Conservation (phyloP, 192 early-diverging fungal genomes). For the Coemansia asiatica region DNA sequence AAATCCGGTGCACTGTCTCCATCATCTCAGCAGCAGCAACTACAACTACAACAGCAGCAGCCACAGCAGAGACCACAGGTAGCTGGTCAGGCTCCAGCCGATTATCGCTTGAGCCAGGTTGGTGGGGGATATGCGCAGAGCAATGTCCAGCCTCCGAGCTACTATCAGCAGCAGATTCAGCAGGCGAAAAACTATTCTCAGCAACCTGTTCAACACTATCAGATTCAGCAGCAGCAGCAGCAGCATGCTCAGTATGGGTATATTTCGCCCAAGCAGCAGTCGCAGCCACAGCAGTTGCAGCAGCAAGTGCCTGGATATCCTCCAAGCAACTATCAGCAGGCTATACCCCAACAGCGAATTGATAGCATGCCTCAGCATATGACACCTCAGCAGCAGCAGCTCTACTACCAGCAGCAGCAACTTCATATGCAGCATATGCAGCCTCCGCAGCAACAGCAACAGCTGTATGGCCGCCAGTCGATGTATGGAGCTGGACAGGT, state of each 20-base stretch:
- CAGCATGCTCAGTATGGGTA: conserved; percentile 8
- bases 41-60: conserved; percentile 23
- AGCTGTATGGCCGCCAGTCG: conserved; percentile 27
- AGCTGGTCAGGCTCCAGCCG: conserved; percentile 6
- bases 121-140: conserved; percentile 49
- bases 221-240: conserved; percentile 25
- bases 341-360: conserved; percentile 18
- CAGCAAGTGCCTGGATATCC: conserved; percentile 4
- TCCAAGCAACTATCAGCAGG: conserved; percentile 18
- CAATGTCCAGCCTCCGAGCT: conserved; percentile 48
- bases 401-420: conserved; percentile 7
- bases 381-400: conserved; percentile 30
- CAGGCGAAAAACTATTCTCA: conserved; percentile 31
- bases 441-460: conserved; percentile 15
- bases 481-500: conserved; percentile 9
- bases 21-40: conserved; percentile 26
- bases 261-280: conserved; percentile 10
- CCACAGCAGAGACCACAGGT: conserved; percentile 20
- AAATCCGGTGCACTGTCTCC: conserved; percentile 44
- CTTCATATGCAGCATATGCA: conserved; percentile 22
- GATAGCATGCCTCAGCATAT: conserved; percentile 16
- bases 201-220: conserved; percentile 11
- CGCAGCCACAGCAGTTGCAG: too few species aligned
- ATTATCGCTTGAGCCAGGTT: conserved; percentile 38
- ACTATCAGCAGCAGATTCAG: conserved; percentile 55